Conservation (phyloP, 257 asterid species). For the Primulina tabacum region DNA sequence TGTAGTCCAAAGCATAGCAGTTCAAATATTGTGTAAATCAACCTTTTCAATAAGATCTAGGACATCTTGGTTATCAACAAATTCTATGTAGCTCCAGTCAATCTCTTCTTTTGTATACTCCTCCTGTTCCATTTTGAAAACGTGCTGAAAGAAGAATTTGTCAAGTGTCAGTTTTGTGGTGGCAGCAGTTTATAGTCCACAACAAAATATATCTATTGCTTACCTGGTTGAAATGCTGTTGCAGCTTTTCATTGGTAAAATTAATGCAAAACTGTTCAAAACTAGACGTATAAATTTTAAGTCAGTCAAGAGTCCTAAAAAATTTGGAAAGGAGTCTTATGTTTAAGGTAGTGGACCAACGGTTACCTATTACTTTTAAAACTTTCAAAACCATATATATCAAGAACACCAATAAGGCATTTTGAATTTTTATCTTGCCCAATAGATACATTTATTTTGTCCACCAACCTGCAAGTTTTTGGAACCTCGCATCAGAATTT, state of each 20-base stretch:
- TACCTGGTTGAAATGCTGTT: constrained; percentile 99
- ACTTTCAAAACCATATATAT: constrained; percentile 97
- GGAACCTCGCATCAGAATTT: constrained; percentile 21
- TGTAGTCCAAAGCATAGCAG: constrained; percentile 1
- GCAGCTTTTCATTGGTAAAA: constrained; percentile 95
- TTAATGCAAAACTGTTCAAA: constrained; percentile 97
- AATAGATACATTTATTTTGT: constrained; percentile 78
- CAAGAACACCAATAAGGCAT: constrained; percentile 91
- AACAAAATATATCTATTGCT: constrained; percentile 19
- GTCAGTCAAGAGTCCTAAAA: constrained; percentile 25
- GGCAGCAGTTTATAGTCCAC: constrained; percentile 15
- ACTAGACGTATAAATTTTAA: constrained; percentile 38
- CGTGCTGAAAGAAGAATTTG: constrained; percentile 60
- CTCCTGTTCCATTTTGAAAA: constrained; percentile 98
- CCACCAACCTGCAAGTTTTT: constrained; percentile 75
- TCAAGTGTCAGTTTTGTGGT: constrained; percentile 27
- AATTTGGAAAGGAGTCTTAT: constrained; percentile 7
- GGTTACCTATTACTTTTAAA: constrained; percentile 80
- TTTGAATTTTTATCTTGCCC: constrained; percentile 89
- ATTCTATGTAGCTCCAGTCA: constrained; percentile 97
- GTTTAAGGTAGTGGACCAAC: constrained; percentile 20
- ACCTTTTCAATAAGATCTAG: constrained; percentile 99
- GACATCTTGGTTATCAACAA: constrained; percentile 96
- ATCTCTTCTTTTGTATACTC: constrained; percentile 91
- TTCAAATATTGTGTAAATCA: constrained; percentile 21